A percentile compares a stretch with the other conserved stretches of the same genome.
Conservation (phyloP, 208 protist genomes). For the Leptomonas pyrrhocoris region DNA sequence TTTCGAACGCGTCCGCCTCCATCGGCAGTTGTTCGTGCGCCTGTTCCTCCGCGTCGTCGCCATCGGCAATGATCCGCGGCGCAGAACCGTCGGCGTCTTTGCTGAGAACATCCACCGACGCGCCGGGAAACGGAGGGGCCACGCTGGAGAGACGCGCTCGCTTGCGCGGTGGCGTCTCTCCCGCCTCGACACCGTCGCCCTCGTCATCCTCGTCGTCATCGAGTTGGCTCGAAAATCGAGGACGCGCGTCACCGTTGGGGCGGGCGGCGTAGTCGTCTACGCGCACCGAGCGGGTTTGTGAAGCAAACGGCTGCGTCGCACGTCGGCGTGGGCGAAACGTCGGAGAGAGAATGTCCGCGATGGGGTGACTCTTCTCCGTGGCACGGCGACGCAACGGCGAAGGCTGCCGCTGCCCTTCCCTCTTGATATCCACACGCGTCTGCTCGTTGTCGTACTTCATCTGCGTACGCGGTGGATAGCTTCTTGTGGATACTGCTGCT, state of each 20-base stretch:
- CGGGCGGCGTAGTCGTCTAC: constrained; percentile 6
- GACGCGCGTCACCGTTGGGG: background rate
- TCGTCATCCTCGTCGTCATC: constrained; percentile 28
- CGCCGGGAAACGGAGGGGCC: background rate
- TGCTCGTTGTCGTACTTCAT: background rate
- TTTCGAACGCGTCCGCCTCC: too few relatives aligned
- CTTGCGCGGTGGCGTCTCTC: constrained; percentile 4
- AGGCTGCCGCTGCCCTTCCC: background rate
- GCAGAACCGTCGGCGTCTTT: background rate
- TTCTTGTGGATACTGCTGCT: background rate
- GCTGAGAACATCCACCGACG: background rate
- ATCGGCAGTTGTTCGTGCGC: background rate
- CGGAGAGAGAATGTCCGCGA: constrained; percentile 56
- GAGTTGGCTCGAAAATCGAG: constrained; percentile 16
- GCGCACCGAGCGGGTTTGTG: constrained; percentile 36
- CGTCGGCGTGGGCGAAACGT: constrained; percentile 65
- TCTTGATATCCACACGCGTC: too few relatives aligned
- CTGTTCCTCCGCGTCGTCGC: constrained; percentile 9
- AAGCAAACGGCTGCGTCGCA: constrained; percentile 4
- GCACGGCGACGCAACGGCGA: constrained; percentile 5
- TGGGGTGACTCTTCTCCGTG: constrained; percentile 33
- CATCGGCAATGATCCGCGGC: constrained; percentile 12
- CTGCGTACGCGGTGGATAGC: background rate
- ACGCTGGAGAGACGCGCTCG: background rate
- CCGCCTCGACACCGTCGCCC: constrained; percentile 20